A percentile compares a stretch with the other conserved stretches of the same genome.
phyloP scores from a whole-genome alignment of 2,329 filamentous ascomycete genomes.

The Cryphonectria parasitica region DNA sequence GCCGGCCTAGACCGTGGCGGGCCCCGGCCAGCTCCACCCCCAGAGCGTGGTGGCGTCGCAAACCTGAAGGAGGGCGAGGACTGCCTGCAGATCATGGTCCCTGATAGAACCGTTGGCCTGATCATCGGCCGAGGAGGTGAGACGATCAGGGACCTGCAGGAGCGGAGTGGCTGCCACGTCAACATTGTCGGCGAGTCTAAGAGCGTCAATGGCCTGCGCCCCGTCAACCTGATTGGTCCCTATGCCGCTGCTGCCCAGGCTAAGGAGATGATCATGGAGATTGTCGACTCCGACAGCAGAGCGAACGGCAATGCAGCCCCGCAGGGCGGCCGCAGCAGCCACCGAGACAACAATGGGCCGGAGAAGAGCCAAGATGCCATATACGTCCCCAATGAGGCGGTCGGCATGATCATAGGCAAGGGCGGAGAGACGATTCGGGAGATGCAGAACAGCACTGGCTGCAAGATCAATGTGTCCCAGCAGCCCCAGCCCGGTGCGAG shows the following conservation, averaged over 20 bases:
- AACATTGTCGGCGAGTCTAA: slow-evolving; percentile 95
- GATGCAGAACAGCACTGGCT: slow-evolving; percentile 85
- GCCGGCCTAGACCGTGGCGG: slow-evolving; percentile 51
- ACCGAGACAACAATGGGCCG: slow-evolving; percentile 46
- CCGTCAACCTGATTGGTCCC: slow-evolving; percentile 87
- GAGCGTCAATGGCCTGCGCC: slow-evolving; percentile 85
- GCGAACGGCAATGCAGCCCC: slow-evolving; percentile 37
- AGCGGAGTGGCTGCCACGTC: slow-evolving; percentile 90
- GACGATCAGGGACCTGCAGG: slow-evolving; percentile 90
- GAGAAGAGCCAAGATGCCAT: slow-evolving; percentile 84
- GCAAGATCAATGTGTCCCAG: slow-evolving; percentile 93
- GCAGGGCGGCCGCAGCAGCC: slow-evolving; percentile 44
- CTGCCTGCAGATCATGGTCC: slow-evolving; percentile 91
- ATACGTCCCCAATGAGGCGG: slow-evolving; percentile 84
- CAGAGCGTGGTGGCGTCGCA: slow-evolving; percentile 36
- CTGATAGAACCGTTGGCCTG: slow-evolving; percentile 86
- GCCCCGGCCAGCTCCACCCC: slow-evolving; percentile 32
- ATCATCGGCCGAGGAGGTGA: slow-evolving; percentile 95
- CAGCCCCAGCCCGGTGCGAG: slow-evolving; percentile 76
- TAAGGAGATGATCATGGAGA: slow-evolving; percentile 89
- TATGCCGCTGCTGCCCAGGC: slow-evolving; percentile 74
- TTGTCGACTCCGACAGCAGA: slow-evolving; percentile 87
- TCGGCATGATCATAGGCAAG: slow-evolving; percentile 97
- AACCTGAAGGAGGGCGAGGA: slow-evolving; percentile 78
- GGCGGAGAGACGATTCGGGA: slow-evolving; percentile 93